Conservation (phyloP, 371 early-diverging fungal genomes). For the Chytridiales sp. region DNA sequence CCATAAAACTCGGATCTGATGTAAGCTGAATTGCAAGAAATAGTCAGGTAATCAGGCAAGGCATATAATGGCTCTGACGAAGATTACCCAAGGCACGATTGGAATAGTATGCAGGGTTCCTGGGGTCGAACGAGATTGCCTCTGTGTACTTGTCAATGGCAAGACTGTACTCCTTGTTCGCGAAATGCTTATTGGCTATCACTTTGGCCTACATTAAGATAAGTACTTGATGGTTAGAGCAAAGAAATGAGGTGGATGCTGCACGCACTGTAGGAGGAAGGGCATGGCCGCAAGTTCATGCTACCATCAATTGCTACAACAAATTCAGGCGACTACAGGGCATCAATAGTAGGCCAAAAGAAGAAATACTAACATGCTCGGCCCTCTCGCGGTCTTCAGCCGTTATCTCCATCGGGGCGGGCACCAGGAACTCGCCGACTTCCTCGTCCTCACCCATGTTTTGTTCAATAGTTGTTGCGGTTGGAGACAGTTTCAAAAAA, state of each 20-base stretch:
- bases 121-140: slow-evolving; percentile 80
- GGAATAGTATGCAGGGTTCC: slow-evolving; percentile 81
- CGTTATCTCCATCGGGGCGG: too few relatives aligned
- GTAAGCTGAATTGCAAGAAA: slow-evolving; percentile 56
- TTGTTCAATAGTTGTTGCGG: background rate
- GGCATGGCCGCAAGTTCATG: background rate
- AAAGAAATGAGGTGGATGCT: background rate
- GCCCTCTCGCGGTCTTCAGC: background rate
- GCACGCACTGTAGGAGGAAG: background rate
- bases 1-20: slow-evolving; percentile 87
- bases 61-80: background rate
- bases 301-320: background rate
- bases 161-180: slow-evolving; percentile 71
- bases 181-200: slow-evolving; percentile 75
- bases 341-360: background rate
- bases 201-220: slow-evolving; percentile 54
- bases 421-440: too few relatives aligned
- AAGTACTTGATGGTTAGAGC: background rate
- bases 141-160: slow-evolving; percentile 84
- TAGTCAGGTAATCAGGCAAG: background rate
- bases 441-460: too few relatives aligned
- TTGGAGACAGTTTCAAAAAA: too few relatives aligned
- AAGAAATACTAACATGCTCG: background rate
- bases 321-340: background rate
- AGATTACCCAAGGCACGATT: slow-evolving; percentile 79